Conservation (phyloP, 2,329 filamentous ascomycete genomes). For the Tolypocladium endophyticum region DNA sequence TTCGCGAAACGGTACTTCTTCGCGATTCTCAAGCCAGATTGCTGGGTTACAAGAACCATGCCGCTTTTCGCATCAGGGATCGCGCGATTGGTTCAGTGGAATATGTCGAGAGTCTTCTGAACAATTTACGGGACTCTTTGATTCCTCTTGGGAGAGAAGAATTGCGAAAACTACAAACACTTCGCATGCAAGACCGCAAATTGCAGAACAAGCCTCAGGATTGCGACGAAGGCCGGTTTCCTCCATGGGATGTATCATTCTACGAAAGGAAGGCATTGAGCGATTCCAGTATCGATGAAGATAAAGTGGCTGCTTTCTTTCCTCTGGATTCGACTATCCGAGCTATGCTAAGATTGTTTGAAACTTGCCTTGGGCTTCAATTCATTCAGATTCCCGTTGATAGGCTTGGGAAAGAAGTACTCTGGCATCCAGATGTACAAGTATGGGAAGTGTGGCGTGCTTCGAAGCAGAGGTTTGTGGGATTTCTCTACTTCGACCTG, state of each 20-base stretch:
- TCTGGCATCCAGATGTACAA: not conserved
- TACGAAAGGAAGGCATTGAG: not conserved
- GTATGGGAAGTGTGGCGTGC: not conserved
- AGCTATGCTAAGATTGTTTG: not conserved
- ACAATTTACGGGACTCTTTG: not conserved
- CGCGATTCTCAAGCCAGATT: not conserved
- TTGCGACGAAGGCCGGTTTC: not conserved
- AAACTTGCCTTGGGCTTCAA: not conserved
- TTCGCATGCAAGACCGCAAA: not conserved
- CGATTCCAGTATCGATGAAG: not conserved
- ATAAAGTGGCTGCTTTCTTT: not conserved
- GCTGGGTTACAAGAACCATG: not conserved
- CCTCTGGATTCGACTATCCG: not conserved
- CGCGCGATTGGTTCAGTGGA: not conserved
- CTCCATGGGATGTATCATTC: not conserved
- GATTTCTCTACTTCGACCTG: not conserved
- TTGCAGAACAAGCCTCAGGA: not conserved
- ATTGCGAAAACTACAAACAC: not conserved
- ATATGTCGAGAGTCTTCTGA: not conserved
- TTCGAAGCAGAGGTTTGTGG: not conserved
- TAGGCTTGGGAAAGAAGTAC: not conserved
- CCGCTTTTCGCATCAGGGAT: not conserved
- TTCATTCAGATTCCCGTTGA: not conserved
- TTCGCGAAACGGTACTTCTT: not conserved
- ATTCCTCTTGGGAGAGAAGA: not conserved